Evolutionary conservation across 441 rosid species (phyloP).

Genomic region (Dalechampia spathulata): DNA sequence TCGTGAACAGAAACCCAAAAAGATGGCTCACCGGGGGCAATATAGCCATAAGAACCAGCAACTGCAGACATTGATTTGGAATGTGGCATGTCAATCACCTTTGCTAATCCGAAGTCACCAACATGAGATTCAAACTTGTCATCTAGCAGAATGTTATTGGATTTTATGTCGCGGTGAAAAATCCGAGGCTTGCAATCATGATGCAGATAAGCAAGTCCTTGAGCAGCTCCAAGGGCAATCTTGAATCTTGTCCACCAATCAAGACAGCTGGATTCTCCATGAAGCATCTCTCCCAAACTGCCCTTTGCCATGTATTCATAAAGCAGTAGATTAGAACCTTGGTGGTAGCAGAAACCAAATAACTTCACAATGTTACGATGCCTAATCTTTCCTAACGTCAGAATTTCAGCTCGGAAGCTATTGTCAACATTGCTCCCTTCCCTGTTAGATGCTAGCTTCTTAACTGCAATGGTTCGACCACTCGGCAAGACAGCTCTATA

Average conservation of each 20-base stretch:
- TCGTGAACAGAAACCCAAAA: no score
- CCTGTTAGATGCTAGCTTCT: constrained; percentile 71
- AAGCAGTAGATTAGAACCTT: constrained; percentile 76
- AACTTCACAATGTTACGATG: constrained; percentile 91
- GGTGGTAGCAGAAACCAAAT: constrained; percentile 79
- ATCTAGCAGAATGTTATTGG: constrained; percentile 71
- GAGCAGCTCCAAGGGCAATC: constrained; percentile 75
- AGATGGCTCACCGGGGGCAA: constrained; percentile 68
- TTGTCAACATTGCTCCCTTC: constrained; percentile 67
- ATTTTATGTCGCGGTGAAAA: constrained; percentile 77
- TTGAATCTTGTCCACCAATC: constrained; percentile 62
- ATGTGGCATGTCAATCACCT: constrained; percentile 84
- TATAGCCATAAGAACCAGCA: constrained; percentile 93
- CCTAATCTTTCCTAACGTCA: constrained; percentile 78
- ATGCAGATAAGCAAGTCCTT: constrained; percentile 73
- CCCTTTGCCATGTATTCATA: constrained; percentile 73
- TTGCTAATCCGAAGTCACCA: constrained; percentile 78
- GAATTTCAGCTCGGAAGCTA: constrained; percentile 81
- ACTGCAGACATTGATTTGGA: constrained; percentile 92
- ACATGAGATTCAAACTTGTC: constrained; percentile 69
- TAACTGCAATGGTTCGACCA: constrained; percentile 67
- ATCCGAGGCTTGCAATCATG: constrained; percentile 82
- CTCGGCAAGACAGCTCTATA: constrained; percentile 62
- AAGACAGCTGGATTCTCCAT: constrained; percentile 39
- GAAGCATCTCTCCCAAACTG: constrained; percentile 65